phyloP scores from a whole-genome alignment of 495 filamentous ascomycete species.

The Talaromyces wortmannii region DNA sequence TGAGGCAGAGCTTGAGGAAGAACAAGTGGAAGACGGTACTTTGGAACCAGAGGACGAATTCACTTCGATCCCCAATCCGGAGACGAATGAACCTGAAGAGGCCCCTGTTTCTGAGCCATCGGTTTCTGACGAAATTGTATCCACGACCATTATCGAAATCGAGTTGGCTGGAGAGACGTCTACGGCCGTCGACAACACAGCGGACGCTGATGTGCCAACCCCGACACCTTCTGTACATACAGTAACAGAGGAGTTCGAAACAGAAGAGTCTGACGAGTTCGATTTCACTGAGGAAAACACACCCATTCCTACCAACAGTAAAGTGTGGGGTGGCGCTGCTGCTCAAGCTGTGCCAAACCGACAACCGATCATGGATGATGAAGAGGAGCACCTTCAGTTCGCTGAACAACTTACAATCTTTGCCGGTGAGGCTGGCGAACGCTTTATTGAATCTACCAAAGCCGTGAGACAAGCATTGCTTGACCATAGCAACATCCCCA shows the following conservation, averaged over 20 bases:
- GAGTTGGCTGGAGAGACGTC: conserved; percentile 11
- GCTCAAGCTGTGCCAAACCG: conserved; percentile 43
- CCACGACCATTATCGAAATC: conserved; percentile 13
- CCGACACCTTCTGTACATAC: neutral
- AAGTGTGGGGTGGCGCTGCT: conserved; percentile 47
- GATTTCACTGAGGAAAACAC: conserved; percentile 10
- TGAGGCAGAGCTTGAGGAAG: neutral
- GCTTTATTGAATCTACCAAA: conserved; percentile 42
- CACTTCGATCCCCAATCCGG: neutral
- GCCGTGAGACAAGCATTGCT: conserved; percentile 48
- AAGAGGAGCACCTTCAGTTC: conserved; percentile 33
- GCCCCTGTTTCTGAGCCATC: neutral
- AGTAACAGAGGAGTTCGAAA: neutral
- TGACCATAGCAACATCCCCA: conserved; percentile 30
- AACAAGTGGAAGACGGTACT: no score
- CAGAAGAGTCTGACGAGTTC: neutral
- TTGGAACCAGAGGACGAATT: conserved; percentile 20
- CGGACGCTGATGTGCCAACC: no score
- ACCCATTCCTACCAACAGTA: conserved; percentile 18
- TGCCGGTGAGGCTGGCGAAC: conserved; percentile 41
- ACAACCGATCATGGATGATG: conserved; percentile 48
- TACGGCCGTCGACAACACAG: conserved; percentile 14
- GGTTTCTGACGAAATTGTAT: conserved; percentile 16
- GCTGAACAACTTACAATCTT: conserved; percentile 44
- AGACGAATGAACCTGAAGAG: neutral